phyloP scores from a whole-genome alignment of 768 basidiomycete genomes.

The Tricholoma bakamatsutake region DNA sequence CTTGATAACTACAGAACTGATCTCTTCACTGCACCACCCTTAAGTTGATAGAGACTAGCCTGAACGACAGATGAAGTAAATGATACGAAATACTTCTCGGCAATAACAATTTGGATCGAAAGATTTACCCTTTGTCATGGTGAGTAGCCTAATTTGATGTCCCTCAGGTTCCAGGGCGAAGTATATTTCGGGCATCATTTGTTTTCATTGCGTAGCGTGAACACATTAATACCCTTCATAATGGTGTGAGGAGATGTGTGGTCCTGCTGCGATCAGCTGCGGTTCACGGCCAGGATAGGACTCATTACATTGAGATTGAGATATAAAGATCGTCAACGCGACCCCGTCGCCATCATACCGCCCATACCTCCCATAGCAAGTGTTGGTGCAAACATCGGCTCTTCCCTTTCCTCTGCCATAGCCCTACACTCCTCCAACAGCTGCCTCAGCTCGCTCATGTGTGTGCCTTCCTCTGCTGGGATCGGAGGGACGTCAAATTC shows the following conservation, averaged over 20 bases:
- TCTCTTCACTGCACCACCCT: too few relatives aligned
- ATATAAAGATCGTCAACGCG: not conserved
- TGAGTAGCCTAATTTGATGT: too few relatives aligned
- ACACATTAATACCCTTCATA: not conserved
- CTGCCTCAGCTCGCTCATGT: slow-evolving; percentile 42
- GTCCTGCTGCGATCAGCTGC: not conserved
- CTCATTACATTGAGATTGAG: not conserved
- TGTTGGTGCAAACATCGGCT: slow-evolving; percentile 26
- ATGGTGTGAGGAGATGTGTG: not conserved
- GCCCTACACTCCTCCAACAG: slow-evolving; percentile 52
- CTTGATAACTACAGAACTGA: too few relatives aligned
- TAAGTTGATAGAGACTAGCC: too few relatives aligned
- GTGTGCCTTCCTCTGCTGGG: slow-evolving; percentile 19
- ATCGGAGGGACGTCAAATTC: slow-evolving; percentile 22
- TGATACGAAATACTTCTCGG: too few relatives aligned
- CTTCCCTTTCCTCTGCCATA: slow-evolving; percentile 41
- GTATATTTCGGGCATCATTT: too few relatives aligned
- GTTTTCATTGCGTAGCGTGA: too few relatives aligned
- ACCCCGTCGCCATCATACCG: slow-evolving; percentile 1
- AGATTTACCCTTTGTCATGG: too few relatives aligned
- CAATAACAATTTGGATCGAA: too few relatives aligned
- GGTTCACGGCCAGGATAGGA: not conserved
- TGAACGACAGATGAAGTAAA: too few relatives aligned
- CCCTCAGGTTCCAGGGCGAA: too few relatives aligned
- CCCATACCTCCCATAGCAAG: slow-evolving; percentile 1